Conservation (phyloP, 768 basidiomycete genomes). For the Russula ochroleuca region DNA sequence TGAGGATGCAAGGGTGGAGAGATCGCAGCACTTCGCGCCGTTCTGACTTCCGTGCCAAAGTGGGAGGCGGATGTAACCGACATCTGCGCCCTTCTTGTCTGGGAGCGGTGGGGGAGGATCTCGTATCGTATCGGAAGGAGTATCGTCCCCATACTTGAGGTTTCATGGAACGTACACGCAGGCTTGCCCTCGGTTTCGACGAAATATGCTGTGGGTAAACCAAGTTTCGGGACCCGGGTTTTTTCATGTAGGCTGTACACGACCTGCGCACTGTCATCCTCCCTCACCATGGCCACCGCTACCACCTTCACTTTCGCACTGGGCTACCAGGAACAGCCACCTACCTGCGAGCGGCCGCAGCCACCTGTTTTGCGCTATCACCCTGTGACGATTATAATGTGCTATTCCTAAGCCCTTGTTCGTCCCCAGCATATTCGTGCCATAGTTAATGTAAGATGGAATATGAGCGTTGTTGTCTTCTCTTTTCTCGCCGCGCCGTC, state of each 20-base stretch:
- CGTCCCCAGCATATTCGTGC: too few relatives aligned
- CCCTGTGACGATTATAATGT: not conserved
- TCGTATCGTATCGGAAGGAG: not conserved
- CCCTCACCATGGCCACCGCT: too few relatives aligned
- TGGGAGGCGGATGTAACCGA: not conserved
- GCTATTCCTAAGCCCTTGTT: not conserved
- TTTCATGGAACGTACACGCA: not conserved
- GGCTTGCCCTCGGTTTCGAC: not conserved
- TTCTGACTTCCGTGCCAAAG: conserved; percentile 6
- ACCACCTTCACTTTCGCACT: too few relatives aligned
- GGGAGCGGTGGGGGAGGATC: not conserved
- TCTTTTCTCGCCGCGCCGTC: too few relatives aligned
- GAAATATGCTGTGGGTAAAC: not conserved
- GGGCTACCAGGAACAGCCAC: too few relatives aligned
- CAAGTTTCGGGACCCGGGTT: not conserved
- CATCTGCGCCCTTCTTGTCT: not conserved
- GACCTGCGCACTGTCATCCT: not conserved
- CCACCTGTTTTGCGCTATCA: not conserved
- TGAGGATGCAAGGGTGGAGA: conserved; percentile 13
- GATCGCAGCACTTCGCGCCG: not conserved
- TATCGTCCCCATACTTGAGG: not conserved
- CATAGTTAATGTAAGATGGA: too few relatives aligned
- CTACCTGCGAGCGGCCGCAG: too few relatives aligned
- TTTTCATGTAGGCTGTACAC: not conserved
- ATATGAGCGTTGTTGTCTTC: too few relatives aligned